Conservation (phyloP, 345 rosid species). For the Populus alba region DNA sequence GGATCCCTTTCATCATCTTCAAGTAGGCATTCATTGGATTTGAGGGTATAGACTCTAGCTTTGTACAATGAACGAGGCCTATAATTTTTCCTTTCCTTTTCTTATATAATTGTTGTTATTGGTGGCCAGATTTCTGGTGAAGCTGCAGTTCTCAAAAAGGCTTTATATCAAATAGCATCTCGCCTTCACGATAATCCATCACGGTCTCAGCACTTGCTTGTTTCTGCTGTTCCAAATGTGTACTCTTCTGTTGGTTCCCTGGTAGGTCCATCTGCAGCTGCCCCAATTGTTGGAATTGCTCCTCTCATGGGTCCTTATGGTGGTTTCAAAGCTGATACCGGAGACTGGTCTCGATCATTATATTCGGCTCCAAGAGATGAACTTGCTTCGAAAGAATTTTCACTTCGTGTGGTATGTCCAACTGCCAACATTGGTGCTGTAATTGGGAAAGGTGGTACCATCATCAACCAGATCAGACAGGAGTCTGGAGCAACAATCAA, state of each 20-base stretch:
- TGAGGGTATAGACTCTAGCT: not conserved
- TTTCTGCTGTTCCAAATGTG: slow-evolving; percentile 55
- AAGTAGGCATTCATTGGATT: not conserved
- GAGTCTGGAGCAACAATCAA: slow-evolving; percentile 80
- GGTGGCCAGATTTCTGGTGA: slow-evolving; percentile 76
- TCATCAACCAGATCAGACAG: slow-evolving; percentile 89
- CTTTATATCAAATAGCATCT: slow-evolving; percentile 70
- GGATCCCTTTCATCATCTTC: not conserved
- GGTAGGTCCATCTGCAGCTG: slow-evolving; percentile 54
- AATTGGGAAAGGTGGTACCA: slow-evolving; percentile 90
- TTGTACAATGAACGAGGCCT: not conserved
- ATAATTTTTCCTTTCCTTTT: not conserved
- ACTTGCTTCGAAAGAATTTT: slow-evolving; percentile 63
- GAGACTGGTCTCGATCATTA: slow-evolving; percentile 79
- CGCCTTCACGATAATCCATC: slow-evolving; percentile 94
- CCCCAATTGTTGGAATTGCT: slow-evolving; percentile 75
- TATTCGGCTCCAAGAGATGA: slow-evolving; percentile 85
- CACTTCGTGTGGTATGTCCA: slow-evolving; percentile 76
- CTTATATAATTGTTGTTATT: not conserved
- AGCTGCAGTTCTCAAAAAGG: slow-evolving; percentile 71
- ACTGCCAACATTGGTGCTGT: slow-evolving; percentile 82
- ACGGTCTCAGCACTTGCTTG: slow-evolving; percentile 72
- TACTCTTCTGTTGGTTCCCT: slow-evolving; percentile 59
- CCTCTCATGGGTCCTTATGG: slow-evolving; percentile 74
- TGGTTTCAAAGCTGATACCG: slow-evolving; percentile 71